Percentiles rank a stretch among this genome's conserved stretches.
These are phyloP conservation scores for Penicillium capsulatum DNA, from an alignment of 2,329 filamentous ascomycete species.

Conservation along the genomic window DNA sequence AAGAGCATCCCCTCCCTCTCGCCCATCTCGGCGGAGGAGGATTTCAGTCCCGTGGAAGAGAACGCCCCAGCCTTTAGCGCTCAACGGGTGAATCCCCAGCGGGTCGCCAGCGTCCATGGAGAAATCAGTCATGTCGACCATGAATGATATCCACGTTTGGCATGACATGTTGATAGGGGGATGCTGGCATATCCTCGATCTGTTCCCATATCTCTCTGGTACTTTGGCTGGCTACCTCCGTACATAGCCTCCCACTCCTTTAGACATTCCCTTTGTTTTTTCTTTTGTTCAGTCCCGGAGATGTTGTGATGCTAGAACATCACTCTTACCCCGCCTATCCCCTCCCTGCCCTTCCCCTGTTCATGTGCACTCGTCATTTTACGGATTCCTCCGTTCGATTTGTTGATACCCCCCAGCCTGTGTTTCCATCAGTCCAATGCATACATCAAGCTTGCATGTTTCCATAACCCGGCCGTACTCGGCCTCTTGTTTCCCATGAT, in stretches of 20 bases:
- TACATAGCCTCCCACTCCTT: constrained; percentile 22
- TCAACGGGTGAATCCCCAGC: constrained; percentile 44
- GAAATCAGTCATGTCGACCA: constrained; percentile 19
- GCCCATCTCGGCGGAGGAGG: constrained; percentile 32
- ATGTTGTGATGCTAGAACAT: constrained; percentile 9
- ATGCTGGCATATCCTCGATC: neutral
- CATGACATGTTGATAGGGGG: neutral
- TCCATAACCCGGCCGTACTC: constrained; percentile 9
- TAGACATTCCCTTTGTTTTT: constrained; percentile 22
- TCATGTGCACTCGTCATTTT: constrained; percentile 6
- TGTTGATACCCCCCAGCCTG: constrained; percentile 25
- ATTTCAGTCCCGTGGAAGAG: constrained; percentile 32
- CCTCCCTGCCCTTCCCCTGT: constrained; percentile 4
- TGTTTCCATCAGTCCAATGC: constrained; percentile 14
- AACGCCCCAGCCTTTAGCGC: constrained; percentile 13
- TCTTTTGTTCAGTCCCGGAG: constrained; percentile 15
- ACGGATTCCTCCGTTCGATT: constrained; percentile 11
- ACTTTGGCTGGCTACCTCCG: neutral
- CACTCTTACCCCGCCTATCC: constrained; percentile 2
- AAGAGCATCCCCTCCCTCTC: constrained; percentile 46
- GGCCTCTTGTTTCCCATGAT: neutral
- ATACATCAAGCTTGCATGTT: constrained; percentile 19
- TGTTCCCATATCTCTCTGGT: neutral
- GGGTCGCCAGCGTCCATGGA: constrained; percentile 47
- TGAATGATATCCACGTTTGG: neutral